These are phyloP conservation scores for Discostella stelligera DNA, from an alignment of 352 stramenopile genomes.

Conservation along the genomic window DNA sequence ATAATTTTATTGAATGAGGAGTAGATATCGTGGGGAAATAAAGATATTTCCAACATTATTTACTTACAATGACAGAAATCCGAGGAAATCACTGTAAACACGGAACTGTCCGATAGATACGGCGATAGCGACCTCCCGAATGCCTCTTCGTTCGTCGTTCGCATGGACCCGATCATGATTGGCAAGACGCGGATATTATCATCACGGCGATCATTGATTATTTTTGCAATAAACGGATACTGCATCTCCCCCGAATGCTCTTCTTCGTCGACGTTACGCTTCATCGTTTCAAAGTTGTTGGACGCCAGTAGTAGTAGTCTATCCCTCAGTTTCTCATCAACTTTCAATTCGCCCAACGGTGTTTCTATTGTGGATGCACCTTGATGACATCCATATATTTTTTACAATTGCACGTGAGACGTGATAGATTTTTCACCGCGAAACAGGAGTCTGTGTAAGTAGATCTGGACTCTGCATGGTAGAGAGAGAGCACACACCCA, in stretches of 20 bases:
- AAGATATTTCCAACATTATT: slow-evolving; percentile 71
- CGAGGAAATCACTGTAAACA: slow-evolving; percentile 94
- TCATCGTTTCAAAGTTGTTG: slow-evolving; percentile 78
- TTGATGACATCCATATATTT: slow-evolving; percentile 9
- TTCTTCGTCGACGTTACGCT: slow-evolving; percentile 87
- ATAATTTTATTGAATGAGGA: neutral
- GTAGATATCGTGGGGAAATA: neutral
- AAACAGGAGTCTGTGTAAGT: too few relatives aligned
- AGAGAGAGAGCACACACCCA: too few relatives aligned
- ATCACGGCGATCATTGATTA: slow-evolving; percentile 55
- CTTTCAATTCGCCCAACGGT: slow-evolving; percentile 90
- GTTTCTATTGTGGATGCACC: slow-evolving; percentile 89
- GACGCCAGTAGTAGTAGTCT: slow-evolving; percentile 83
- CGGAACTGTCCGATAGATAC: slow-evolving; percentile 89
- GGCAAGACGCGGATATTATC: slow-evolving; percentile 90
- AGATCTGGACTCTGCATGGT: neutral
- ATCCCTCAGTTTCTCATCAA: slow-evolving; percentile 89
- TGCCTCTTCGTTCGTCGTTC: slow-evolving; percentile 82
- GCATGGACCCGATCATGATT: slow-evolving; percentile 95
- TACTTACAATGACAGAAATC: slow-evolving; percentile 97
- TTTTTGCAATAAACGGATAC: slow-evolving; percentile 90
- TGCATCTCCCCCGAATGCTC: slow-evolving; percentile 98
- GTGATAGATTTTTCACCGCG: too few relatives aligned
- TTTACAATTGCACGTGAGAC: too few relatives aligned
- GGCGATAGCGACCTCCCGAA: slow-evolving; percentile 88